Evolutionary conservation across 192 early-diverging fungal species (phyloP), one percentile per base, ranked within the genome.

Genomic region (Rhizophagus clarus): DNA sequence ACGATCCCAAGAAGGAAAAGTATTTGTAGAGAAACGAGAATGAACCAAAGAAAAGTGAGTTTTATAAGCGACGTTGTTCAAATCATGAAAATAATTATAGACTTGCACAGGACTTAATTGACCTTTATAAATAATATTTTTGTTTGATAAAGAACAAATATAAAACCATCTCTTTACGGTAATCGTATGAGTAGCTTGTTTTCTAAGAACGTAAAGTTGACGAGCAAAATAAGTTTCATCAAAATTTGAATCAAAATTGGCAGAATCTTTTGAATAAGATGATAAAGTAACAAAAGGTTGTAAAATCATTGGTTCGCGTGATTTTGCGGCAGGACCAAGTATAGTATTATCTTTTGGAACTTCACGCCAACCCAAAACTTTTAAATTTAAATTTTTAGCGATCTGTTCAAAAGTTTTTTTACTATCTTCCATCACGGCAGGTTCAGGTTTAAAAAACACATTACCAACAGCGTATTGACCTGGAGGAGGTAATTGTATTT

Each of bases 1-100:
- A 80, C 98, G 93, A 87, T 99, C 98, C 98, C 98, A 99, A 11
- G 93, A 95, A 10, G 98, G 98, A 89, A 99, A 99, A 17, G 98
- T 99, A 88, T 99, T 99, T 42, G 98, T 99, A 49, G 96, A 98
- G 91, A 99, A 99, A 72, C 98, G 92, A 60, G 97, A 98, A 88
- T 99, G 98, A 40, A 99, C 98, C 66, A 99, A 89, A 10, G 95
- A 94, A 93, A 99, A 99, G 81, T 97, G 95, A 61, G 96, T 93
- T 80, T 88, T 87, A 85, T 93, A 99, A 63, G 86, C 88, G 72
- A 88, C 86, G 83, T 98, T 95, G 79, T 88, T 88, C 61, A 99
- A 88, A 88, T 99, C 98, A 72, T 90, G 84, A 83, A 94, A 99
- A 87, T 97, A 99, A 72, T 91, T 88, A 81, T 95, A 97, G 5